Conservation (phyloP, 2,329 filamentous ascomycete genomes). For the Aureobasidium sp. region DNA sequence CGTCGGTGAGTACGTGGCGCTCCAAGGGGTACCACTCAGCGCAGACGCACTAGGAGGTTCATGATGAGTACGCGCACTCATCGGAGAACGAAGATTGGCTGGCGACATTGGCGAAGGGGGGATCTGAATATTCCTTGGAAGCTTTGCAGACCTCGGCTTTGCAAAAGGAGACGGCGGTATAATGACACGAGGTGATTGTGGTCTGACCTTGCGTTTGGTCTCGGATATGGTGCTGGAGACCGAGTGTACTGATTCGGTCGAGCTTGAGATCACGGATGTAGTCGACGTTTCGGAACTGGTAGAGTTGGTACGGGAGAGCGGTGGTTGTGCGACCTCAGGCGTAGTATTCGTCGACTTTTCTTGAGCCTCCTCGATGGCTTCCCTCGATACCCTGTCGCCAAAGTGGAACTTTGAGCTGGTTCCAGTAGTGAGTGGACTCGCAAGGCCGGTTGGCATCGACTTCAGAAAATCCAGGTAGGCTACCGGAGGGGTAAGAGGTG, state of each 20-base stretch:
- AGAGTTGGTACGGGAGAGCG: conserved; percentile 31
- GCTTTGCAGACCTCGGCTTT: conserved; percentile 53
- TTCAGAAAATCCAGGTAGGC: conserved; percentile 94
- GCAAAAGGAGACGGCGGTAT: conserved; percentile 37
- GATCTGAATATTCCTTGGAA: conserved; percentile 62
- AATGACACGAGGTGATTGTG: conserved; percentile 36
- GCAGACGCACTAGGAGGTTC: conserved; percentile 62
- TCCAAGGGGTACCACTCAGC: conserved; percentile 30
- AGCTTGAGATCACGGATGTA: conserved; percentile 17
- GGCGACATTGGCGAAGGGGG: conserved; percentile 69
- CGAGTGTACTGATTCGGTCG: conserved; percentile 10
- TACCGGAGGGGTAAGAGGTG: conserved; percentile 81
- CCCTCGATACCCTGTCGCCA: conserved; percentile 33
- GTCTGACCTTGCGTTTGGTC: conserved; percentile 18
- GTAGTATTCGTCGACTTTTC: conserved; percentile 27
- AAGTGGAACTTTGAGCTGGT: conserved; percentile 47
- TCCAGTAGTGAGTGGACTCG: conserved; percentile 58
- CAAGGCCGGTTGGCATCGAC: conserved; percentile 63
- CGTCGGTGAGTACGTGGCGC: conserved; percentile 16
- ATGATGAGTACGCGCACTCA: conserved; percentile 52
- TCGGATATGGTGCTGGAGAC: conserved; percentile 14
- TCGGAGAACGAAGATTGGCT: conserved; percentile 56
- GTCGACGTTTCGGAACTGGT: conserved; percentile 23
- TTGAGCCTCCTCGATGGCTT: conserved; percentile 24
- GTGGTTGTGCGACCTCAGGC: conserved; percentile 28